phyloP scores from a whole-genome alignment of 805 yeast species.

The Ogataea corticis region DNA sequence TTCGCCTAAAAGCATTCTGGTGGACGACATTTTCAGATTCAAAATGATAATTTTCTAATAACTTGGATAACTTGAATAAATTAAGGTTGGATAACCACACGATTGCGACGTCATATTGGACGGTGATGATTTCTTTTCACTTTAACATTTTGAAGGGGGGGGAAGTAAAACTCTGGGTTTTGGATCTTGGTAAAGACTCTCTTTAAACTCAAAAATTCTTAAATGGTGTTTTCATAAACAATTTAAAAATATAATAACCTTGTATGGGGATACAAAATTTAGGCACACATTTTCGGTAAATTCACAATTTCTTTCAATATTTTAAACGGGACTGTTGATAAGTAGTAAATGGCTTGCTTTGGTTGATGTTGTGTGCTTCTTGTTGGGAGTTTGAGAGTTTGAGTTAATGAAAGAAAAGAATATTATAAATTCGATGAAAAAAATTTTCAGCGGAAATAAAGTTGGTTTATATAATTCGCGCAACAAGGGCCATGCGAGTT shows the following conservation, averaged over 20 bases:
- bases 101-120: slow-evolving; percentile 29
- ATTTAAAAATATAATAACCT: slow-evolving; percentile 20
- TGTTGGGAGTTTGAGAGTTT: background rate
- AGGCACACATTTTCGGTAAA: slow-evolving; percentile 26
- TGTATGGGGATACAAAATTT: slow-evolving; percentile 17
- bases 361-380: background rate
- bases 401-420: background rate
- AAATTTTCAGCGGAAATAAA: slow-evolving; percentile 24
- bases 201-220: slow-evolving; percentile 19
- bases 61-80: slow-evolving; percentile 6
- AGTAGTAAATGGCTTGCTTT: background rate
- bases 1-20: slow-evolving; percentile 35
- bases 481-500: background rate
- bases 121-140: slow-evolving; percentile 22
- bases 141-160: slow-evolving; percentile 24
- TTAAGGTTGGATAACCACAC: slow-evolving; percentile 4
- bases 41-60: slow-evolving; percentile 10
- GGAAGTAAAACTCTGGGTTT: slow-evolving; percentile 16
- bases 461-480: slow-evolving; percentile 25
- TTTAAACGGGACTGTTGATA: background rate
- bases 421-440: slow-evolving; percentile 2
- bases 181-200: slow-evolving; percentile 13
- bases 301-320: background rate
- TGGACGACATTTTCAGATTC: slow-evolving; percentile 15
- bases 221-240: slow-evolving; percentile 17